A percentile compares a stretch with the other conserved stretches of the same genome.
Evolutionary conservation across 139 green algal genomes (phyloP).

Genomic region (Eudorina sp.): DNA sequence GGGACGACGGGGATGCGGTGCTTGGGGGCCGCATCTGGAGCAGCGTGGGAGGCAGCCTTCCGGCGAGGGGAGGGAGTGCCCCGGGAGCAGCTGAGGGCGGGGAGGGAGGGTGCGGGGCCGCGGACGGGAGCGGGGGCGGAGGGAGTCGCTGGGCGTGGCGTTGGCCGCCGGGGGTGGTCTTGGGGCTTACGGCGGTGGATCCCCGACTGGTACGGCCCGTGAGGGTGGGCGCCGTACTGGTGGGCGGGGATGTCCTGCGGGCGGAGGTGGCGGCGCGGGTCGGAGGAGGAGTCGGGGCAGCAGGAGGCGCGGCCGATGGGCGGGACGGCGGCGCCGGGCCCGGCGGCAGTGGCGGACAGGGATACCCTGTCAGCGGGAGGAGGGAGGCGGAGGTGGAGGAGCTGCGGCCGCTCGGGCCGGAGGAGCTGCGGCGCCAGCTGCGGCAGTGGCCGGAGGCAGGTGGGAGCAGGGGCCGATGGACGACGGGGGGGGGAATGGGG

Average conservation of each 20-base stretch:
- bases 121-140: not conserved
- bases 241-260: not conserved
- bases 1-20: not conserved
- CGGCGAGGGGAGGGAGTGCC: too few species aligned
- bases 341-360: too few species aligned
- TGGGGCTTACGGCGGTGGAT: constrained; percentile 49
- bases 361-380: not conserved
- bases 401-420: not conserved
- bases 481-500: not conserved
- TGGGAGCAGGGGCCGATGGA: not conserved
- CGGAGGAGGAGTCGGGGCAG: not conserved
- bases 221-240: not conserved
- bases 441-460: constrained; percentile 31
- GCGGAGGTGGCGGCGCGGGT: not conserved
- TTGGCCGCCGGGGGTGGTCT: constrained; percentile 46
- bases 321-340: too few species aligned
- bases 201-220: constrained; percentile 47
- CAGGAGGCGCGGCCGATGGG: not conserved
- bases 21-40: constrained; percentile 11
- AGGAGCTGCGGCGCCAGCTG: constrained; percentile 17
- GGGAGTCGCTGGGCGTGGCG: not conserved
- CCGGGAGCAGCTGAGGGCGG: too few species aligned
- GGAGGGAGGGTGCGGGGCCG: not conserved
- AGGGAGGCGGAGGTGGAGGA: not conserved
- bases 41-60: too few species aligned